Evolutionary conservation across 371 early-diverging fungal species (phyloP).

Genomic region (Actinomucor elegans): DNA sequence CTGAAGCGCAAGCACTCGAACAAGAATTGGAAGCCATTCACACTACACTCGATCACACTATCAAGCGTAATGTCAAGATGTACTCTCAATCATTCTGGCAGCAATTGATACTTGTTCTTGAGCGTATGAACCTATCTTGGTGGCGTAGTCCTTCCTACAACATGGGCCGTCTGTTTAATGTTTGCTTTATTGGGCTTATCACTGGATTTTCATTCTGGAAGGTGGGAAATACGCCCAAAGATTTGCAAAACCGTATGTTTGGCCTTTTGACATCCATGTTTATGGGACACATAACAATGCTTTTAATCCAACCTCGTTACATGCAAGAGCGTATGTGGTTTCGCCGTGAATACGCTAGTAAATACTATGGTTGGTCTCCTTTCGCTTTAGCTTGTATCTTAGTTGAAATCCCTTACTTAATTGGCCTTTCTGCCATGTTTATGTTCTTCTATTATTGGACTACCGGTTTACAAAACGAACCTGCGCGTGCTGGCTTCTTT

Average conservation of each 20-base stretch:
- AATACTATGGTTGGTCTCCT: conserved; percentile 71
- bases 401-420: conserved; percentile 62
- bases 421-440: conserved; percentile 51
- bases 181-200: conserved; percentile 53
- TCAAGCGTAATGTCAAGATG: conserved; percentile 12
- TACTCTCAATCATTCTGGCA: conserved; percentile 32
- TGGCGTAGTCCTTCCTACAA: conserved; percentile 70
- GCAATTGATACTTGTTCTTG: conserved; percentile 54
- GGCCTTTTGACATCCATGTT: conserved; percentile 68
- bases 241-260: conserved; percentile 71
- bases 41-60: conserved; percentile 17
- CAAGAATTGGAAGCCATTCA: conserved; percentile 37
- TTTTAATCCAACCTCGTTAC: conserved; percentile 71
- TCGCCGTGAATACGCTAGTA: conserved; percentile 69
- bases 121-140: conserved; percentile 60
- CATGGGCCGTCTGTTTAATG: conserved; percentile 57
- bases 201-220: conserved; percentile 78
- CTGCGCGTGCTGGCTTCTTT: conserved; percentile 59
- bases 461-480: conserved; percentile 57
- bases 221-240: conserved; percentile 50
- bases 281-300: conserved; percentile 65
- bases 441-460: conserved; percentile 72
- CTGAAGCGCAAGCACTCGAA: conserved; percentile 35
- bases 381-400: conserved; percentile 54
- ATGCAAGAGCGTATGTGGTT: conserved; percentile 70